Conservation (phyloP, 352 stramenopile species). For the Globisporangium alternatum region DNA sequence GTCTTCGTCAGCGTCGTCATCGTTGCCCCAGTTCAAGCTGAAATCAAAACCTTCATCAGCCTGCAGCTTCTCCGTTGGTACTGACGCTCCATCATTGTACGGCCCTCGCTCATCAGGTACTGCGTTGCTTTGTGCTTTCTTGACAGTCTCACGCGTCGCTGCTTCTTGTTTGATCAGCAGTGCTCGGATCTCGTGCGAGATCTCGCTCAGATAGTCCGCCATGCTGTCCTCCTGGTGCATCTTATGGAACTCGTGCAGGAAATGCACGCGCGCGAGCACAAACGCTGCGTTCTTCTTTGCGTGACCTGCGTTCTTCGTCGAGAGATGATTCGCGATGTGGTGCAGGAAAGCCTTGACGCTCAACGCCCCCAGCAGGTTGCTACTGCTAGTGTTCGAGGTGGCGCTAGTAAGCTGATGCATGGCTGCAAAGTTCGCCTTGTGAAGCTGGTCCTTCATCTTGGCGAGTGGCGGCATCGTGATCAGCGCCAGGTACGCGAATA, state of each 20-base stretch:
- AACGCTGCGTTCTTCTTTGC: constrained; percentile 46
- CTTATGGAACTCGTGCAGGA: constrained; percentile 53
- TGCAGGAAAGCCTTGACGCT: constrained; percentile 58
- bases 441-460: constrained; percentile 25
- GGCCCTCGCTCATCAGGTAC: background rate
- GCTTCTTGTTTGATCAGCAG: background rate
- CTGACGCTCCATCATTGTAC: background rate
- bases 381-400: constrained; percentile 2
- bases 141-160: background rate
- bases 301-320: constrained; percentile 18
- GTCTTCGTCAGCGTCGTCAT: background rate
- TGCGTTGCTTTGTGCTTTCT: background rate
- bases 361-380: constrained; percentile 29
- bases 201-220: constrained; percentile 47
- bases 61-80: background rate
- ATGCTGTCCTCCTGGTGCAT: constrained; percentile 57
- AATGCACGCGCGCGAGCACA: constrained; percentile 31
- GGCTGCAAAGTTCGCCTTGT: constrained; percentile 1
- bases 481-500: constrained; percentile 27
- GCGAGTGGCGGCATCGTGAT: constrained; percentile 30
- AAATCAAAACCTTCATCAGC: constrained; percentile 9
- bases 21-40: constrained; percentile 21
- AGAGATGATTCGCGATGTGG: constrained; percentile 45
- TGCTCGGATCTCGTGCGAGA: constrained; percentile 12
- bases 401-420: background rate